Percentiles rank a stretch among this genome's conserved stretches.
phyloP scores from a whole-genome alignment of 495 filamentous ascomycete species.

The Aspergillus steynii region DNA sequence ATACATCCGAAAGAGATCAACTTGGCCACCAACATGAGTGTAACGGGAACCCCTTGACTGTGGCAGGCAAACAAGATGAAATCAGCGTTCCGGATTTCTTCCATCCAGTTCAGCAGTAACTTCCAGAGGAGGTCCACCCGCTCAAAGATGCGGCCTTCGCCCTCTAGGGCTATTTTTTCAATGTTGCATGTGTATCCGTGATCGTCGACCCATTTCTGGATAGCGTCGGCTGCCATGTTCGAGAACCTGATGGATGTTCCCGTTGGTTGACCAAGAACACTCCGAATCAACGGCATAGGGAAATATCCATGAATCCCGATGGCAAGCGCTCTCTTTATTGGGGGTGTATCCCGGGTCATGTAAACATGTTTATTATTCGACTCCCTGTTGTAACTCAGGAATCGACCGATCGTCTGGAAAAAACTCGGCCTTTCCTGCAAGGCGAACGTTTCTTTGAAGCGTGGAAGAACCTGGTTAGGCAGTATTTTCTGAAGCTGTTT shows the following conservation, averaged over 20 bases:
- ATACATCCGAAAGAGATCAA: conserved; percentile 79
- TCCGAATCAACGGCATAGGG: conserved; percentile 79
- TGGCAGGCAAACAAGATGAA: conserved; percentile 89
- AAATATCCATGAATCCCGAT: conserved; percentile 96
- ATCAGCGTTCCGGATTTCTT: conserved; percentile 82
- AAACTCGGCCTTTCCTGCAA: conserved; percentile 69
- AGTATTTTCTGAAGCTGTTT: conserved; percentile 46
- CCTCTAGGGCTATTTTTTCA: conserved; percentile 91
- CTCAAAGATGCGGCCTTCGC: conserved; percentile 93
- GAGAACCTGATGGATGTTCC: conserved; percentile 94
- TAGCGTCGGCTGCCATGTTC: conserved; percentile 79
- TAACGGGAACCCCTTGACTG: conserved; percentile 92
- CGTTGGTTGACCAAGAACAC: conserved; percentile 88
- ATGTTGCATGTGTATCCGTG: conserved; percentile 68
- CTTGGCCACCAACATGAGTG: conserved; percentile 90
- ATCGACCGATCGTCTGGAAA: conserved; percentile 65
- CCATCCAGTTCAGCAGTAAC: conserved; percentile 90
- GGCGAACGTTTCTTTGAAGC: conserved; percentile 66
- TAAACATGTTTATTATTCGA: conserved; percentile 67
- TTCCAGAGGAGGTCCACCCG: conserved; percentile 93
- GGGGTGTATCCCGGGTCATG: conserved; percentile 66
- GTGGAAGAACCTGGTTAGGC: conserved; percentile 68
- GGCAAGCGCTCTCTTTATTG: conserved; percentile 78
- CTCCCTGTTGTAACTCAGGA: conserved; percentile 63
- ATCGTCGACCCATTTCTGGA: conserved; percentile 74